Conservation (phyloP, 2,329 filamentous ascomycete species). For the Salinomyces thailandicus region DNA sequence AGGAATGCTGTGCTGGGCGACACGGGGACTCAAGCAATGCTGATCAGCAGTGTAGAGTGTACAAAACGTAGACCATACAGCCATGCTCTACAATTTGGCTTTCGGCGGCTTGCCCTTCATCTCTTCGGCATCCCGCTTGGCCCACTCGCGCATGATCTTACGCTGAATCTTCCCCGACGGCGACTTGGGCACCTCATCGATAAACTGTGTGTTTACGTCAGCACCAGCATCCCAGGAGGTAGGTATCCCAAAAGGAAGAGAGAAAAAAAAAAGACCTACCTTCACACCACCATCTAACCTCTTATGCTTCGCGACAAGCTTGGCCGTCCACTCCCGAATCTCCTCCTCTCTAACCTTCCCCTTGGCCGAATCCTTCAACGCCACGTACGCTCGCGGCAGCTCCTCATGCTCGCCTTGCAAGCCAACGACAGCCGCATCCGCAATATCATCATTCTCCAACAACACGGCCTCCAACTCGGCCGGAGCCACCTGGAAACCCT, state of each 20-base stretch:
- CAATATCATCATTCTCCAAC: conserved; percentile 15
- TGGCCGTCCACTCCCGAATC: conserved; percentile 23
- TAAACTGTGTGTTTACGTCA: conserved; percentile 7
- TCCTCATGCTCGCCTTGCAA: conserved; percentile 21
- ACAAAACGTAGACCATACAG: neutral
- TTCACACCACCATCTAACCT: conserved; percentile 23
- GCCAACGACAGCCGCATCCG: conserved; percentile 21
- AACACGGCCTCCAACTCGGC: conserved; percentile 25
- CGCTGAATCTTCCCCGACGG: conserved; percentile 27
- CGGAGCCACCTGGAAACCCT: conserved; percentile 26
- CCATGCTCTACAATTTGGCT: conserved; percentile 15
- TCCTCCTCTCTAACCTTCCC: conserved; percentile 21
- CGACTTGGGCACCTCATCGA: conserved; percentile 25
- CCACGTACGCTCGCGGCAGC: conserved; percentile 26
- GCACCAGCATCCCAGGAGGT: neutral
- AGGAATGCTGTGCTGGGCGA: conserved; percentile 4
- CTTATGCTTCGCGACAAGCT: conserved; percentile 29
- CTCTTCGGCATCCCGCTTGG: conserved; percentile 5
- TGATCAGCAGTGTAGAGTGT: neutral
- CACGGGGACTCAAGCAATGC: neutral
- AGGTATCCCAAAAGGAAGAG: neutral
- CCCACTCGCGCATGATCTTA: conserved; percentile 25
- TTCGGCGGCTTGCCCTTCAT: conserved; percentile 7
- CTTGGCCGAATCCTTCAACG: conserved; percentile 21
- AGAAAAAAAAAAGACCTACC: conserved; percentile 1